Base-by-base conservation (phyloP, 1,284 basidiomycete species). In the Melampsora larici-populina region DNA sequence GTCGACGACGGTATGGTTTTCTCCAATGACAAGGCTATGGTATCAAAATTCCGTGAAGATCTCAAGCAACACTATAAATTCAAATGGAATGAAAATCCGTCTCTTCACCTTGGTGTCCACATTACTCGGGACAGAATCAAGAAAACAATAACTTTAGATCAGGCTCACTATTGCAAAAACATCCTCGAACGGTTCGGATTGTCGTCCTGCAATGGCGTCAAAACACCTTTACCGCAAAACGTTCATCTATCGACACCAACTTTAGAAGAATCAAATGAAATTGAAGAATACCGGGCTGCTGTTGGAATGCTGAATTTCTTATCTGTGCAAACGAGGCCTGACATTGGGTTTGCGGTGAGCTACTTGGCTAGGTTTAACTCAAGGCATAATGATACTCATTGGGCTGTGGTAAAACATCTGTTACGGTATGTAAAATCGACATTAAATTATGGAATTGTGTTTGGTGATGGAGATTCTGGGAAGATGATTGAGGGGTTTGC, bases 1-100 rank as follows among this genome's bases (percentile, higher is more conserved):
- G 26, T 67, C 2, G 40, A 67, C 26, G 65, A 67, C 21, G 65
- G 65, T 7, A 17, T 67, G 11, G 26, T 43, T 40, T 67, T 67
- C 24, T 67, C 29, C 4, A 67, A 46, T 26, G 26, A 24, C n/a
- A 67, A 33, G 8, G 24, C 13, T 8, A 13, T 67, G 11, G 2
- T 67, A 2, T 4, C 2, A 11, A 36, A 6, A 6, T 40, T 24
- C 51, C 3, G 24, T 2, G 51, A 18, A 18, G 18, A 55, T 6
- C 51, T 55, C 51, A 18, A 55, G 18, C 26, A 43, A 24, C 9
- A 13, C 3, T 67, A 67, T 18, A 67, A n/a, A 67, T n/a, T n/a
- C n/a, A n/a, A n/a, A n/a, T n/a, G n/a, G n/a, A n/a, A n/a, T n/a
- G n/a, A n/a, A n/a, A n/a, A 36, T 18, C 65, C 65, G 2, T 43